Base-by-base conservation (phyloP, 192 early-diverging fungal species). In the Coemansia javaensis region DNA sequence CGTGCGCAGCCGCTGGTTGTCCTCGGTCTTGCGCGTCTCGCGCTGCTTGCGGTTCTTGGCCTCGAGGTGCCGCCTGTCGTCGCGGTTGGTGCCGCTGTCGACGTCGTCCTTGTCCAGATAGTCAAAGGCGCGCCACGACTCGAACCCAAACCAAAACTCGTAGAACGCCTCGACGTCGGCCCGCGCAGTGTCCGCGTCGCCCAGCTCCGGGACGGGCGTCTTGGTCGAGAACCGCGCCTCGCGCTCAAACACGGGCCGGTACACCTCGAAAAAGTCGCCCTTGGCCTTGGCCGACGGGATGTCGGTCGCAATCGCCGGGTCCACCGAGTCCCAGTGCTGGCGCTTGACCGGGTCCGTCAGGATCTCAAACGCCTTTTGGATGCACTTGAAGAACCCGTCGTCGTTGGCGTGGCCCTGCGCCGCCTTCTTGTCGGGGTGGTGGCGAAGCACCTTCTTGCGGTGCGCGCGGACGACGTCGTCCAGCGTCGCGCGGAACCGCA, bases 331-430 rank as follows among this genome's bases (percentile, higher is more conserved):
- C 78, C 83, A 99, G 77, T 97, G 90, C 43, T 84, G 82, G 66
- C 97, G 84, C 76, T 89, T 88, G 37, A 79, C 80, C 14, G 83
- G 84, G 73, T 99, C 89, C 44, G 82, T 89, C 60, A 99, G 79
- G 17, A 92, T 87, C 59, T 99, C 94, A 70, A 83, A 91, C 9
- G 97, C 94, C 78, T 78, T 85, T 63, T 96, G 91, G 45, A 98
- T 89, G 71, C 97, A 99, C 82, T 99, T 99, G 88, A 99, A 99
- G 80, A 98, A 97, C n/a, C 84, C 77, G 77, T 99, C 97, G 57
- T 93, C 90, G 75, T 87, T 87, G 25, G 74, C 63, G 37, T 77
- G 68, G 25, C 82, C 85, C 54, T 82, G 79, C 15, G 77, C 64
- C 15, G 89, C 89, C 80, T 94, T 95, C 87, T 99, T 99, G 78